Conservation (phyloP, 2,329 filamentous ascomycete genomes). For the Pseudogymnoascus sp. region DNA sequence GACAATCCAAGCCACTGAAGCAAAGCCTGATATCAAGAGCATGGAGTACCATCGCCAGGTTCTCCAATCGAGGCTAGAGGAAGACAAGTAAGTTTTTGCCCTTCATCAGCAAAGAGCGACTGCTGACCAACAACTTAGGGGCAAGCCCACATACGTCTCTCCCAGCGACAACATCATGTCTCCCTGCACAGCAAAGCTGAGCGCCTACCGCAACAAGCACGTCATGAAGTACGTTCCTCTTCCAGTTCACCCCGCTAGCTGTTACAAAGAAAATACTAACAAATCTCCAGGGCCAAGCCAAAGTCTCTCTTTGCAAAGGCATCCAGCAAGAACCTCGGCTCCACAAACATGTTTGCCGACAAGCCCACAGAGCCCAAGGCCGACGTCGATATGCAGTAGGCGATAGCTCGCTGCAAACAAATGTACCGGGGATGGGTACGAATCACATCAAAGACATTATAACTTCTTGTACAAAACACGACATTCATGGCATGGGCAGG, state of each 20-base stretch:
- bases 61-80: slow-evolving; percentile 63
- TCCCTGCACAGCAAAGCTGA: slow-evolving; percentile 76
- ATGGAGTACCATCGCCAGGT: slow-evolving; percentile 75
- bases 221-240: slow-evolving; percentile 60
- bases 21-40: slow-evolving; percentile 48
- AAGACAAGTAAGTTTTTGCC: slow-evolving; percentile 49
- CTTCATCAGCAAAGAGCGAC: slow-evolving; percentile 21
- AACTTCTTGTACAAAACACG: slow-evolving; percentile 8
- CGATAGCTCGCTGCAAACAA: background rate
- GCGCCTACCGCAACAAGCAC: slow-evolving; percentile 72
- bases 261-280: slow-evolving; percentile 18
- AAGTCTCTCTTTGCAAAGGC: slow-evolving; percentile 62
- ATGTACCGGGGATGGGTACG: background rate
- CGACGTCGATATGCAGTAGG: slow-evolving; percentile 8
- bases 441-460: background rate
- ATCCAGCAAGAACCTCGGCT: slow-evolving; percentile 52
- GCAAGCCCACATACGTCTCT: slow-evolving; percentile 54
- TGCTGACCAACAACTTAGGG: slow-evolving; percentile 17
- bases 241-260: background rate
- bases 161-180: slow-evolving; percentile 88
- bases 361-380: slow-evolving; percentile 9
- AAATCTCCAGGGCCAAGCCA: slow-evolving; percentile 48
- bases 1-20: slow-evolving; percentile 23
- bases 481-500: background rate
- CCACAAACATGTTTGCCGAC: slow-evolving; percentile 10